These are phyloP conservation scores for Ophiostoma himal-ulmi DNA, from an alignment of 2,329 filamentous ascomycete genomes.

Conservation along the genomic window DNA sequence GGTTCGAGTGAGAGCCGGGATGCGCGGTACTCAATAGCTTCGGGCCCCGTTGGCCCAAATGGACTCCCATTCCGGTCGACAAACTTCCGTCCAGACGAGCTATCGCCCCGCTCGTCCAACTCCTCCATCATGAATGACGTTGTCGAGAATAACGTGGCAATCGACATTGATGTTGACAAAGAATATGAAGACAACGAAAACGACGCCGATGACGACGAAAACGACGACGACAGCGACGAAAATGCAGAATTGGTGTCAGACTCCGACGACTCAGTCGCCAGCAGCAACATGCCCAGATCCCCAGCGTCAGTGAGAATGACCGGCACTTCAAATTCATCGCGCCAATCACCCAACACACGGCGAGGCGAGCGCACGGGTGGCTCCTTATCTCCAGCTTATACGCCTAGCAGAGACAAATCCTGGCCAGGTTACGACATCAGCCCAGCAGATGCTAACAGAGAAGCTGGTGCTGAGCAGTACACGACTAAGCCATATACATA, in stretches of 20 bases:
- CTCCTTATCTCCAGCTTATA: constrained; percentile 10
- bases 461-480: neutral
- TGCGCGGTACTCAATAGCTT: constrained; percentile 28
- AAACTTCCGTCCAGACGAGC: constrained; percentile 31
- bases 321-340: constrained; percentile 4
- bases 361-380: constrained; percentile 22
- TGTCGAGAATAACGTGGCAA: neutral
- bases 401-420: neutral
- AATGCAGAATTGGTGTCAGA: constrained; percentile 3
- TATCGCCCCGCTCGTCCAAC: constrained; percentile 37
- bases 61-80: constrained; percentile 33
- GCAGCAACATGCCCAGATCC: constrained; percentile 20
- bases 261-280: constrained; percentile 24
- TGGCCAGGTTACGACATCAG: neutral
- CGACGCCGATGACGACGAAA: constrained; percentile 13
- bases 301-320: constrained; percentile 27
- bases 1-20: constrained; percentile 24
- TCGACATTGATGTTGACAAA: constrained; percentile 16
- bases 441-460: neutral
- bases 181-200: constrained; percentile 17
- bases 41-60: constrained; percentile 31
- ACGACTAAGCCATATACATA: constrained; percentile 8
- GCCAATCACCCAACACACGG: constrained; percentile 16
- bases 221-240: constrained; percentile 10
- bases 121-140: constrained; percentile 28